Base-by-base conservation (phyloP, 169 alveolate genomes). In the Plasmodium relictum region DNA sequence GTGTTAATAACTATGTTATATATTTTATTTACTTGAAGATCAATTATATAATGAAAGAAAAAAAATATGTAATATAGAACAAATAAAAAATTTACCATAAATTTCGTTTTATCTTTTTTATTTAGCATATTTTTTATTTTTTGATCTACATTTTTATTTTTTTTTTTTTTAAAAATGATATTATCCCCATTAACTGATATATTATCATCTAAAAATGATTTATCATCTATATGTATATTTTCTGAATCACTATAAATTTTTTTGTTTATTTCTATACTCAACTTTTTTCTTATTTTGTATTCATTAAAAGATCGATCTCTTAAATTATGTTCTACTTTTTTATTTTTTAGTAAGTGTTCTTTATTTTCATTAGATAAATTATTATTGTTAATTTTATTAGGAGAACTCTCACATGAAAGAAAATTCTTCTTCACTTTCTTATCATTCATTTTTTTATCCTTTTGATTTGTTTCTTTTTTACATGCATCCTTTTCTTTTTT, bases 161-260 rank as follows among this genome's bases (percentile, higher is more conserved):
- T 85, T 85, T 70, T 85, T 62, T 85, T 85, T 71, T 85, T 85
- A 56, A 12, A 70, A 45, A 41, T 8, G 31, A 41, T 45, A 85
- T 45, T 56, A 85, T 61, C 70, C 31, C 70, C 92, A 62, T 62
- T 70, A 6, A 52, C 50, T 39, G 72, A 78, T 39, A 56, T 26
- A 6, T 76, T 56, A 24, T 65, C n/a, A 42, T 58, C 50, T 10
- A 26, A n/a, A 56, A 85, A 70, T 3, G 85, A 10, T 59, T 70
- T 85, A 39, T 59, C 74, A 44, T 85, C 44, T 44, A 44, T 16
- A 42, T 56, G 73, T 56, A 73, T 20, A 61, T 85, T 85, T 41
- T 85, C 92, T 8, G 74, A 45, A 20, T 85, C 92, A 73, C 69
- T 85, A 65, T 85, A 85, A 41, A 85, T 54, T 50, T 85, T 85